A percentile compares a stretch with the other conserved stretches of the same genome.
Evolutionary conservation across 495 filamentous ascomycete genomes (phyloP).

Genomic region (Penicillium nucicola): DNA sequence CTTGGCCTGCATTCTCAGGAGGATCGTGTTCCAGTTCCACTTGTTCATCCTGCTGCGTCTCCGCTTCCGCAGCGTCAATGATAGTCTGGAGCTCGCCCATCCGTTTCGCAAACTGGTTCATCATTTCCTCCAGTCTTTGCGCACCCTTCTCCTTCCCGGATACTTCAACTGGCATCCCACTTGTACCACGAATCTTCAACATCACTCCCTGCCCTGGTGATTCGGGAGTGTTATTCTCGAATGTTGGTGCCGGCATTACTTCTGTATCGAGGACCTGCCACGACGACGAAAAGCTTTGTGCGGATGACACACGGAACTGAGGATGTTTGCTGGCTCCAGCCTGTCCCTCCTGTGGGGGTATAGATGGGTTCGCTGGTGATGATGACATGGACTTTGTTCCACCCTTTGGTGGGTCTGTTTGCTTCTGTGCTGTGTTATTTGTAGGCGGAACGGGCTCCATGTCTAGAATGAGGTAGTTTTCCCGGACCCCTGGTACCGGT

Average conservation of each 20-base stretch:
- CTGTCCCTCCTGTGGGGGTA: conserved; percentile 16
- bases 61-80: conserved; percentile 33
- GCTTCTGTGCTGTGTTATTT: neutral
- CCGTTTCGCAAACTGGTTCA: conserved; percentile 66
- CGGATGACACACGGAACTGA: conserved; percentile 39
- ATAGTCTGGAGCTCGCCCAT: conserved; percentile 50
- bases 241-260: conserved; percentile 56
- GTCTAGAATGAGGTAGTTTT: conserved; percentile 44
- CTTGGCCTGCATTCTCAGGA: neutral
- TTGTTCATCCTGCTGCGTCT: neutral
- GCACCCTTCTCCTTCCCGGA: conserved; percentile 31
- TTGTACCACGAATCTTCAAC: conserved; percentile 63
- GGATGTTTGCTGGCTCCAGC: neutral
- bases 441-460: conserved; percentile 23
- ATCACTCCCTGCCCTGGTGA: conserved; percentile 49
- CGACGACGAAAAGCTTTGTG: conserved; percentile 47
- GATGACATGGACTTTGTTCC: conserved; percentile 18
- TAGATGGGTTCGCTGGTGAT: conserved; percentile 11
- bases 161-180: conserved; percentile 26
- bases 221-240: conserved; percentile 44
- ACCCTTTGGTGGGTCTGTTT: conserved; percentile 4
- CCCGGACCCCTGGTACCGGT: conserved; percentile 36
- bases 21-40: neutral
- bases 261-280: conserved; percentile 54
- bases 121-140: conserved; percentile 47